These are phyloP conservation scores for Lathyrus tuberosus DNA, from an alignment of 306 rosid species.

Conservation along the genomic window DNA sequence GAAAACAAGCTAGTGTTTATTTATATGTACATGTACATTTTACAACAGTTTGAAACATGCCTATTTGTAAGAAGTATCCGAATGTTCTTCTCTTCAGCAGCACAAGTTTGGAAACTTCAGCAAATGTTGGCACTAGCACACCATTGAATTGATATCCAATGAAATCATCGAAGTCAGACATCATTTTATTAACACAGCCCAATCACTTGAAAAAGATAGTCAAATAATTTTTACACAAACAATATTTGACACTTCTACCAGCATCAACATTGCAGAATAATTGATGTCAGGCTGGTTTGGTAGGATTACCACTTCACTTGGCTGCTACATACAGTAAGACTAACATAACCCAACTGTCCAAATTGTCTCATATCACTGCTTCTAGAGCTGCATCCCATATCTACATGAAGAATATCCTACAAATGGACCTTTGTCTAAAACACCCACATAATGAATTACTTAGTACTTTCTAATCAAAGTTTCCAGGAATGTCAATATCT, in stretches of 20 bases:
- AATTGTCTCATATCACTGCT: slow-evolving; percentile 39
- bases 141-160: no score
- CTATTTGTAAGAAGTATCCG: not conserved
- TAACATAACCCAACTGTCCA: slow-evolving; percentile 35
- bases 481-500: slow-evolving; percentile 77
- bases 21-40: slow-evolving; percentile 2
- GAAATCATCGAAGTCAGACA: slow-evolving; percentile 19
- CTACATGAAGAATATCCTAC: slow-evolving; percentile 38
- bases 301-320: slow-evolving; percentile 37
- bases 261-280: slow-evolving; percentile 34
- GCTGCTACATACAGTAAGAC: slow-evolving; percentile 29
- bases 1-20: not conserved
- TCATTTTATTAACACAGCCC: slow-evolving; percentile 34
- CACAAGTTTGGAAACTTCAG: slow-evolving; percentile 16
- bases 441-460: slow-evolving; percentile 38
- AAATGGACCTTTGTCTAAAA: slow-evolving; percentile 36
- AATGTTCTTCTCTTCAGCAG: slow-evolving; percentile 4
- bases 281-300: slow-evolving; percentile 37
- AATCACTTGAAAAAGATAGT: slow-evolving; percentile 39
- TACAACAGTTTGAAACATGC: slow-evolving; percentile 27
- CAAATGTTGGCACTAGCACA: slow-evolving; percentile 19
- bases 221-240: slow-evolving; percentile 45
- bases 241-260: slow-evolving; percentile 35
- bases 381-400: slow-evolving; percentile 49
- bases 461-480: slow-evolving; percentile 80